Percentiles rank a stretch among this genome's conserved stretches.
These are phyloP conservation scores for Carex scoparia DNA, from an alignment of 176 grass and related monocot genomes.

Conservation along the genomic window DNA sequence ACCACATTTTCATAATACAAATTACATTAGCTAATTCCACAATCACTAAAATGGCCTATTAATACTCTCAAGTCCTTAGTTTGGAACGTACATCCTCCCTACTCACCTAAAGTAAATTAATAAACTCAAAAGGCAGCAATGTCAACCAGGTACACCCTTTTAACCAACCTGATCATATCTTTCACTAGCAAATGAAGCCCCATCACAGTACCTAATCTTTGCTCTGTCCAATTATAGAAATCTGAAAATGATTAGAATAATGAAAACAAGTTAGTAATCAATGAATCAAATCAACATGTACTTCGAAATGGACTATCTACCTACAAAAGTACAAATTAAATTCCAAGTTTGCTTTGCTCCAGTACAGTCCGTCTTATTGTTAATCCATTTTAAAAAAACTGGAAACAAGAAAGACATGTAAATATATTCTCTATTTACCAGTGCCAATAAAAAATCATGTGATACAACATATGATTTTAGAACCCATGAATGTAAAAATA, in stretches of 20 bases:
- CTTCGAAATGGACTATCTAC: neutral
- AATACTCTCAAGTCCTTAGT: too few relatives aligned
- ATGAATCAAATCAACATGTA: neutral
- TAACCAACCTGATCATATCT: constrained; percentile 50
- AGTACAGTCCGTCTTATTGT: neutral
- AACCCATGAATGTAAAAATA: neutral
- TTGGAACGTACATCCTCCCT: too few relatives aligned
- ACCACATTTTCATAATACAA: too few relatives aligned
- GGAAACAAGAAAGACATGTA: neutral
- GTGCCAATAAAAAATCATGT: neutral
- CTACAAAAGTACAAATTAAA: neutral
- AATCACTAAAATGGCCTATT: too few relatives aligned
- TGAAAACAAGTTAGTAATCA: neutral
- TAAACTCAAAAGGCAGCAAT: too few relatives aligned
- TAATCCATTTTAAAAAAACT: neutral
- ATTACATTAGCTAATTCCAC: too few relatives aligned
- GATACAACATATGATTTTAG: neutral
- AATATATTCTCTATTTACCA: neutral
- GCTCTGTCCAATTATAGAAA: constrained; percentile 93
- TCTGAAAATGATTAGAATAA: constrained; percentile 29
- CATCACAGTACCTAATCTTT: constrained; percentile 76
- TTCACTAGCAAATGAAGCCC: constrained; percentile 73
- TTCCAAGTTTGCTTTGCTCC: neutral
- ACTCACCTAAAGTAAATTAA: too few relatives aligned
- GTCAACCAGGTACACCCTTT: too few relatives aligned